These are phyloP conservation scores for Aspergillus unguis DNA, from an alignment of 2,329 filamentous ascomycete species.

Conservation along the genomic window DNA sequence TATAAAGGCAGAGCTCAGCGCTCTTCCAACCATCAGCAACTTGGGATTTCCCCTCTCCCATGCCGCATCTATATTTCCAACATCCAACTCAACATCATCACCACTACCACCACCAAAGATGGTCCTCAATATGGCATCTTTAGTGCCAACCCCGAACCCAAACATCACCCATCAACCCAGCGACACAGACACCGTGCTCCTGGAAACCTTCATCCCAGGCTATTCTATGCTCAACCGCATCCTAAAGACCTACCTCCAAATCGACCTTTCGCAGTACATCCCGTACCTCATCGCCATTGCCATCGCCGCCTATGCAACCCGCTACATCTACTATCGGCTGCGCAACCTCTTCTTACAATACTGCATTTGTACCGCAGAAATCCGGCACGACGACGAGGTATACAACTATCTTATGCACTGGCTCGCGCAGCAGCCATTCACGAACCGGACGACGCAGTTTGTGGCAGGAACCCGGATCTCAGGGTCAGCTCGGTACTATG, in stretches of 20 bases:
- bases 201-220: slow-evolving; percentile 65
- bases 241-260: slow-evolving; percentile 55
- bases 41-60: background rate
- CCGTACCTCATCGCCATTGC: slow-evolving; percentile 54
- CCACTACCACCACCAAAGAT: slow-evolving; percentile 8
- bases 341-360: slow-evolving; percentile 51
- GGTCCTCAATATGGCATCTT: slow-evolving; percentile 2
- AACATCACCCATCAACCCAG: slow-evolving; percentile 9
- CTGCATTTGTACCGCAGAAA: slow-evolving; percentile 64
- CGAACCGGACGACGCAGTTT: slow-evolving; percentile 58
- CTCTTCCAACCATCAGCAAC: background rate
- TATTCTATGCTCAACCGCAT: slow-evolving; percentile 57
- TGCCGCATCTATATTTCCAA: background rate
- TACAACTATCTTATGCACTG: slow-evolving; percentile 71
- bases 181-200: slow-evolving; percentile 26
- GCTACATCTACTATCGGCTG: slow-evolving; percentile 51
- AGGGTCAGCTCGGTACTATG: slow-evolving; percentile 28
- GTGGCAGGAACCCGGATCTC: slow-evolving; percentile 63
- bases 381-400: slow-evolving; percentile 67
- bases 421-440: slow-evolving; percentile 62
- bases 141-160: slow-evolving; percentile 7
- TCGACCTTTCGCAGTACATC: slow-evolving; percentile 63
- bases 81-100: background rate
- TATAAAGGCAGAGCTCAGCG: too few relatives aligned
- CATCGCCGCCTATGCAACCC: slow-evolving; percentile 50